These are phyloP conservation scores for Paramarasmius palmivorus DNA, from an alignment of 1,284 basidiomycete species.

Conservation along the genomic window DNA sequence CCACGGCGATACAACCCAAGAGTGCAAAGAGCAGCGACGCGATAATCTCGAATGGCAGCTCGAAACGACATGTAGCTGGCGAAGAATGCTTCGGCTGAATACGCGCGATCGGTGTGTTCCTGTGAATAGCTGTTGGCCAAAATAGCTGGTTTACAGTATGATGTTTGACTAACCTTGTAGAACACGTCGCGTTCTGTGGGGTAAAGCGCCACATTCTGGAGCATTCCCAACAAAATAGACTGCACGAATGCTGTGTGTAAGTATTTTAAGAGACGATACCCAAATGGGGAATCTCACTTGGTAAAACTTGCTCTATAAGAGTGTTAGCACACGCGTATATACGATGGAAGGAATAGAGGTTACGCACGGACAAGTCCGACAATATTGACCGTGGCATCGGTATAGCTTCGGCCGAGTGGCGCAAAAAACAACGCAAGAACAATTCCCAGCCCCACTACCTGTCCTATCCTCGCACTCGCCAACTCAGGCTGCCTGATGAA, in stretches of 20 bases:
- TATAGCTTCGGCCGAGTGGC: slow-evolving; percentile 14
- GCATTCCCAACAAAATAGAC: slow-evolving; percentile 20
- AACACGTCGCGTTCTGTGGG: slow-evolving; percentile 17
- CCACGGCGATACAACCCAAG: slow-evolving; percentile 12
- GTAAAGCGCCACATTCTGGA: slow-evolving; percentile 17
- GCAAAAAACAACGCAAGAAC: slow-evolving; percentile 16
- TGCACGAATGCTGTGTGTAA: neutral
- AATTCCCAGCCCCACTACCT: slow-evolving; percentile 16
- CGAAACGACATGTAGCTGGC: slow-evolving; percentile 11
- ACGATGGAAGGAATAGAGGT: neutral
- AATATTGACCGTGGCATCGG: slow-evolving; percentile 14
- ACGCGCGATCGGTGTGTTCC: slow-evolving; percentile 17
- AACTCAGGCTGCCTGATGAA: slow-evolving; percentile 14
- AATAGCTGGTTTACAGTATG: neutral
- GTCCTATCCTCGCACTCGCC: slow-evolving; percentile 10
- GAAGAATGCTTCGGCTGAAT: slow-evolving; percentile 18
- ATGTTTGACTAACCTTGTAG: slow-evolving; percentile 9
- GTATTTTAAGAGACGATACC: too few relatives aligned
- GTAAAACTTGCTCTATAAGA: slow-evolving; percentile 6
- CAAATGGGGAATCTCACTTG: slow-evolving; percentile 3
- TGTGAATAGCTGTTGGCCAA: neutral
- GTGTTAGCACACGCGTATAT: neutral
- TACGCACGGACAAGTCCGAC: slow-evolving; percentile 16
- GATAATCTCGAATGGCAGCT: slow-evolving; percentile 16
- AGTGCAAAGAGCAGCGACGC: slow-evolving; percentile 13